Conservation (phyloP, 1,284 basidiomycete species). For the Omphalotus olearius region DNA sequence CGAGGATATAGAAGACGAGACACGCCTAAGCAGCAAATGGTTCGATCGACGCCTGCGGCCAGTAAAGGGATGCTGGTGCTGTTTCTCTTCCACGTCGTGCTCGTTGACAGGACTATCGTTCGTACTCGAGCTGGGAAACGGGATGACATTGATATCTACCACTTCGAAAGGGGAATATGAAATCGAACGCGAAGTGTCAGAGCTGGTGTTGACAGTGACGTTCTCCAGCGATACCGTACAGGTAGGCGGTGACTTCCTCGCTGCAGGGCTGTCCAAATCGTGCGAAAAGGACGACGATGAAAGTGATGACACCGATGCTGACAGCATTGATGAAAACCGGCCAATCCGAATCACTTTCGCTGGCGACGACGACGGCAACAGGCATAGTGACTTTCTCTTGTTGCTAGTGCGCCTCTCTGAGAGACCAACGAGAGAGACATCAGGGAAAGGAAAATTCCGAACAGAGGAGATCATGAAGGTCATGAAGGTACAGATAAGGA, state of each 20-base stretch:
- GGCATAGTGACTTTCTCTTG: constrained; percentile 9
- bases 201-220: constrained; percentile 9
- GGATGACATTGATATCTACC: constrained; percentile 10
- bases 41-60: constrained; percentile 10
- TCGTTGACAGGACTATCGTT: not conserved
- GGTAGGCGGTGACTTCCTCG: constrained; percentile 9
- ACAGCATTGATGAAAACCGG: constrained; percentile 8
- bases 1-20: not conserved
- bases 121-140: constrained; percentile 4
- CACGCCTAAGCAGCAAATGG: constrained; percentile 4
- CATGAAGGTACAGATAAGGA: constrained; percentile 10
- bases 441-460: not conserved
- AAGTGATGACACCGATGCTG: constrained; percentile 6
- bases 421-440: not conserved
- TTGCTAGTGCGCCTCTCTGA: not conserved
- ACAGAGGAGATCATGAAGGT: constrained; percentile 10
- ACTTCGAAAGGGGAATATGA: constrained; percentile 1
- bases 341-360: constrained; percentile 10
- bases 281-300: constrained; percentile 3
- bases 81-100: not conserved
- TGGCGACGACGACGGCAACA: constrained; percentile 6
- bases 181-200: constrained; percentile 7
- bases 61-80: not conserved
- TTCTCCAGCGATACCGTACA: constrained; percentile 11
- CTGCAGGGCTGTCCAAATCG: not conserved